Percentiles rank a stretch among this genome's conserved stretches.
Evolutionary conservation across 768 basidiomycete species (phyloP).

Genomic region (Sporobolomyces phaffii): DNA sequence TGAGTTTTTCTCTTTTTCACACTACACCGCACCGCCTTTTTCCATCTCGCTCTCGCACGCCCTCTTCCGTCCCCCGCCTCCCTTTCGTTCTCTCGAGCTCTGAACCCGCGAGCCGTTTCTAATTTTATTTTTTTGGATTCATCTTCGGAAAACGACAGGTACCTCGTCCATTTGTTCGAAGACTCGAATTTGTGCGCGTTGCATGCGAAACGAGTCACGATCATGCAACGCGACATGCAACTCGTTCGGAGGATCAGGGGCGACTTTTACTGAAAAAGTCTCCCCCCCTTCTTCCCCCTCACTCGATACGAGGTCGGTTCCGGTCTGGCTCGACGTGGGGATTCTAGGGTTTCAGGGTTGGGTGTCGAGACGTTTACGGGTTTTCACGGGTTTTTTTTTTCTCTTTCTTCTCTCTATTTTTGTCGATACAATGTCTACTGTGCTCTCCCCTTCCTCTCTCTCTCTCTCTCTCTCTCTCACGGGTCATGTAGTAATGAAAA

Average conservation of each 20-base stretch:
- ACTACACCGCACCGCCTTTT: too few relatives aligned
- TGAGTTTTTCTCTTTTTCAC: constrained; percentile 52
- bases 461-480: background rate
- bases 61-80: background rate
- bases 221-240: constrained; percentile 96
- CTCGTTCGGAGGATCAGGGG: constrained; percentile 92
- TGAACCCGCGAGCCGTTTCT: background rate
- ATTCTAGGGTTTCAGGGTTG: too few relatives aligned
- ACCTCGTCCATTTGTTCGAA: constrained; percentile 88
- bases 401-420: background rate
- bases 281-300: too few relatives aligned
- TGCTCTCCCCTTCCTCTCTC: background rate
- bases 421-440: background rate
- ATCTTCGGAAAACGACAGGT: constrained; percentile 40
- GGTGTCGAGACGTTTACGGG: too few relatives aligned
- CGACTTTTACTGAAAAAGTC: constrained; percentile 54
- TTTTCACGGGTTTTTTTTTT: background rate
- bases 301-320: too few relatives aligned
- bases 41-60: too few relatives aligned
- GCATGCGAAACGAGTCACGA: constrained; percentile 94
- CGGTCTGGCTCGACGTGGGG: too few relatives aligned
- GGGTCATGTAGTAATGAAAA: too few relatives aligned
- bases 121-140: background rate
- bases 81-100: background rate
- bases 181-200: constrained; percentile 86